Percentiles rank a stretch among this genome's conserved stretches.
Evolutionary conservation across 2,329 filamentous ascomycete species (phyloP).

Genomic region (Penicillium janthinellum): DNA sequence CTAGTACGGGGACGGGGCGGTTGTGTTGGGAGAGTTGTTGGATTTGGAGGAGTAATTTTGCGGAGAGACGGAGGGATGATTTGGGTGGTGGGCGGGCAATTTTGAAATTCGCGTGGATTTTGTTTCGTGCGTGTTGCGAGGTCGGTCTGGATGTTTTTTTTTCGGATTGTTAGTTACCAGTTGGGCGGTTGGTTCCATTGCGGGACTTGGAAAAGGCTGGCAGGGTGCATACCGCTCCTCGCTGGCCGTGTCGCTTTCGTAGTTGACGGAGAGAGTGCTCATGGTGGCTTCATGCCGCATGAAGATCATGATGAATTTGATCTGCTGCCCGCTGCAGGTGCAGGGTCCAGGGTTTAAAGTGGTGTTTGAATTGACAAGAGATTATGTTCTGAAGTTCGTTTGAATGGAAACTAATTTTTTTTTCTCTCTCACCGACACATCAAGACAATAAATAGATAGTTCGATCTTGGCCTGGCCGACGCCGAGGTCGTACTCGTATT

Average conservation of each 20-base stretch:
- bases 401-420: background rate
- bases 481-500: constrained; percentile 20
- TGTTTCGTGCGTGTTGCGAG: constrained; percentile 14
- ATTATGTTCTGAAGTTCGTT: background rate
- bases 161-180: no score
- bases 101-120: constrained; percentile 31
- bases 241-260: constrained; percentile 25
- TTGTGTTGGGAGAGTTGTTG: constrained; percentile 32
- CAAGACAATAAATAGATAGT: background rate
- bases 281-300: constrained; percentile 8
- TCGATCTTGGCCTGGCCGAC: constrained; percentile 6
- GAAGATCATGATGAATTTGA: background rate
- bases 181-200: no score
- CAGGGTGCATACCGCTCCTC: constrained; percentile 24
- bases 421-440: constrained; percentile 7
- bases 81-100: constrained; percentile 36
- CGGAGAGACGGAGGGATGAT: constrained; percentile 30
- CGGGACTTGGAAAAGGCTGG: background rate
- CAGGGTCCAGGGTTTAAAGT: background rate
- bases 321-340: background rate
- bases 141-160: constrained; percentile 2
- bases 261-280: constrained; percentile 17
- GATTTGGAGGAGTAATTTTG: constrained; percentile 36
- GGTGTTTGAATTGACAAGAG: background rate
- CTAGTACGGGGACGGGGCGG: constrained; percentile 33